phyloP scores from a whole-genome alignment of 2,329 filamentous ascomycete species.

The Venturiaceae sp. region DNA sequence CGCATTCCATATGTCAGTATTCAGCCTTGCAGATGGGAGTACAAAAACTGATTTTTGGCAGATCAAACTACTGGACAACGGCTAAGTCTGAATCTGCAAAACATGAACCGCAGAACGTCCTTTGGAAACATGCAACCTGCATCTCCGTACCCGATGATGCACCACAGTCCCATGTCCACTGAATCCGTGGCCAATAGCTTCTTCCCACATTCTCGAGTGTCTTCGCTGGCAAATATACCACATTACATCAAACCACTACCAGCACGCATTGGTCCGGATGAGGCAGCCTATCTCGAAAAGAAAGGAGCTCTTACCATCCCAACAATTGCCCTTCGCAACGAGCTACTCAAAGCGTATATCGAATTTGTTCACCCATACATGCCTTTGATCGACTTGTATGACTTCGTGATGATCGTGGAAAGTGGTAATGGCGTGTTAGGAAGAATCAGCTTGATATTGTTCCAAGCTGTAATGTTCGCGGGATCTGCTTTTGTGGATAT shows the following conservation, averaged over 20 bases:
- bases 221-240: constrained; percentile 21
- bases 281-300: constrained; percentile 70
- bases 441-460: constrained; percentile 74
- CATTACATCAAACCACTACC: constrained; percentile 75
- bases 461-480: constrained; percentile 92
- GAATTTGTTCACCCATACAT: constrained; percentile 93
- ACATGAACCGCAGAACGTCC: constrained; percentile 35
- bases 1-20: constrained; percentile 53
- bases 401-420: constrained; percentile 52
- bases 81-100: constrained; percentile 26
- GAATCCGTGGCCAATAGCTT: neutral
- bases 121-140: constrained; percentile 16
- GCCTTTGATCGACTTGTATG: constrained; percentile 66
- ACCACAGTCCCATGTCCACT: constrained; percentile 24
- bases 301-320: constrained; percentile 82
- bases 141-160: constrained; percentile 22
- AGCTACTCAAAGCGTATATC: constrained; percentile 70
- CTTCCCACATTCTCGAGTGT: neutral
- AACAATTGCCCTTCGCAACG: constrained; percentile 59
- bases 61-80: constrained; percentile 37
- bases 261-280: constrained; percentile 64
- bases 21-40: neutral
- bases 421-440: constrained; percentile 58
- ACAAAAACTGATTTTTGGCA: constrained; percentile 16
- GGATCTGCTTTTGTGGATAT: constrained; percentile 83